Conservation (phyloP, 805 yeast genomes). For the Clavispora phyllophila region DNA sequence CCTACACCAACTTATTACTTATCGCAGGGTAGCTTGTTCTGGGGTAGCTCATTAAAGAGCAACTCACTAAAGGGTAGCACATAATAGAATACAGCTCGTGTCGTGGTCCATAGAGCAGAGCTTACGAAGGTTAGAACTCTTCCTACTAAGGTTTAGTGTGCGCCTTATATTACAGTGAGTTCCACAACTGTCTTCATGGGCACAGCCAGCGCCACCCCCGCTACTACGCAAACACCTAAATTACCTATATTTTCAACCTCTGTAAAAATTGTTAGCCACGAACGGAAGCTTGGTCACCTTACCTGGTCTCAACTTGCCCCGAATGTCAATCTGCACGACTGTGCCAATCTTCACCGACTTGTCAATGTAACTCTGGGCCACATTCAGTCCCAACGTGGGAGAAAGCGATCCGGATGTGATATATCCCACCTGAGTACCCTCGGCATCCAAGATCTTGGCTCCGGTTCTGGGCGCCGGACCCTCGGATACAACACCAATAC, state of each 20-base stretch:
- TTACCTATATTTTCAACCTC: slow-evolving; percentile 18
- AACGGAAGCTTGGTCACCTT: slow-evolving; percentile 80
- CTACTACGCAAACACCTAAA: not conserved
- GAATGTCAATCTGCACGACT: slow-evolving; percentile 63
- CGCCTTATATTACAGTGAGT: too few relatives aligned
- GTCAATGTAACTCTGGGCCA: slow-evolving; percentile 86
- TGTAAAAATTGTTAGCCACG: slow-evolving; percentile 68
- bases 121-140: too few relatives aligned
- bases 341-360: slow-evolving; percentile 74
- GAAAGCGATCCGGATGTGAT: slow-evolving; percentile 61
- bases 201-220: not conserved
- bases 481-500: slow-evolving; percentile 70
- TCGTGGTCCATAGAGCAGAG: too few relatives aligned
- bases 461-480: slow-evolving; percentile 96
- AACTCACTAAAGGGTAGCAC: too few relatives aligned
- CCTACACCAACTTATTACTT: too few relatives aligned
- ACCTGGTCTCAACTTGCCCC: slow-evolving; percentile 80
- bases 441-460: slow-evolving; percentile 52
- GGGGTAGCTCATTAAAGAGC: too few relatives aligned
- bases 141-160: too few relatives aligned
- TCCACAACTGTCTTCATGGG: too few relatives aligned
- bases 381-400: slow-evolving; percentile 64
- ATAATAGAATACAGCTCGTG: too few relatives aligned
- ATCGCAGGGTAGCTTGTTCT: too few relatives aligned
- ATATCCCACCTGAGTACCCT: slow-evolving; percentile 50